Conservation (phyloP, 805 yeast species). For the Sugiyamaella boreocaroliniensis region DNA sequence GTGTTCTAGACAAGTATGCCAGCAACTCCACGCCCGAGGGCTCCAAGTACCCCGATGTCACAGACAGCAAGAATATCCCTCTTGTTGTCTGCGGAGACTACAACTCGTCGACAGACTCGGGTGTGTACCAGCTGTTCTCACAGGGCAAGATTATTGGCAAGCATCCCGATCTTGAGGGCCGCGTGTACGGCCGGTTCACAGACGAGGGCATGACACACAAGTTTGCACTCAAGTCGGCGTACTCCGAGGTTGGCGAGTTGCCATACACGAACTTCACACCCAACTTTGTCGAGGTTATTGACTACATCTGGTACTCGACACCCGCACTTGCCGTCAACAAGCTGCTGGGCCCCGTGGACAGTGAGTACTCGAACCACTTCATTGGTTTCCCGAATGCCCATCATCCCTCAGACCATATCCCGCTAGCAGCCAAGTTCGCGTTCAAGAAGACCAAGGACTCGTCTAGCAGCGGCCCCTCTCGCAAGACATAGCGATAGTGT, state of each 20-base stretch:
- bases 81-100: constrained; percentile 90
- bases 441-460: constrained; percentile 36
- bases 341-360: constrained; percentile 75
- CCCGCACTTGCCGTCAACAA: constrained; percentile 76
- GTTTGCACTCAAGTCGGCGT: constrained; percentile 77
- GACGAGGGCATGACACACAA: constrained; percentile 80
- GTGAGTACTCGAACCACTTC: constrained; percentile 62
- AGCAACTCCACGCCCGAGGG: constrained; percentile 28
- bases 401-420: constrained; percentile 91
- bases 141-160: constrained; percentile 65
- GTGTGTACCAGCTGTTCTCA: constrained; percentile 84
- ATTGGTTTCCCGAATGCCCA: constrained; percentile 93
- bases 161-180: constrained; percentile 75
- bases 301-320: constrained; percentile 92
- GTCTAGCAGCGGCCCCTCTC: constrained; percentile 2
- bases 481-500: constrained; percentile 10
- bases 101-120: constrained; percentile 79
- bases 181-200: constrained; percentile 85
- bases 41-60: constrained; percentile 31
- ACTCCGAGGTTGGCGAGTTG: constrained; percentile 75
- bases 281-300: constrained; percentile 85
- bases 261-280: constrained; percentile 96
- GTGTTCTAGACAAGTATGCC: constrained; percentile 45
- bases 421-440: constrained; percentile 73
- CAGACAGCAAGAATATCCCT: constrained; percentile 53